phyloP scores from a whole-genome alignment of 495 filamentous ascomycete genomes.

The Jackrogersella multiformis region DNA sequence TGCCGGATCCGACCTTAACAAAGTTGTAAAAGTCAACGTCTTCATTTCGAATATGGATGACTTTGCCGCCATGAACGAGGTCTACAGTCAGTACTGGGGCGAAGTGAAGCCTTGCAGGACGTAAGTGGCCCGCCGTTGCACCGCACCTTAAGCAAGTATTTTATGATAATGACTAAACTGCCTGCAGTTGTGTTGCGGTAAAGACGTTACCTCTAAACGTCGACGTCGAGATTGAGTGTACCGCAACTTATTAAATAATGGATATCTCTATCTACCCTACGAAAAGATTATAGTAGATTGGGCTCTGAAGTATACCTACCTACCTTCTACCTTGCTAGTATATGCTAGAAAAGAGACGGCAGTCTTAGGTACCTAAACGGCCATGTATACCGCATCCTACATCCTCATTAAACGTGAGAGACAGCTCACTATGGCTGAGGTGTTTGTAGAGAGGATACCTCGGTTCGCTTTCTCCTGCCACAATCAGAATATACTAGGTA shows the following conservation, averaged over 20 bases:
- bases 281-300: neutral
- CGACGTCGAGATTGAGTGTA: constrained; percentile 81
- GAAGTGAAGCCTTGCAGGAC: constrained; percentile 69
- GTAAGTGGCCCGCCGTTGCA: constrained; percentile 17
- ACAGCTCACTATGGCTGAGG: too few species aligned
- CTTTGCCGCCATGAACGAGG: constrained; percentile 77
- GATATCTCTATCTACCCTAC: neutral
- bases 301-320: too few species aligned
- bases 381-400: too few species aligned
- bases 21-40: constrained; percentile 76
- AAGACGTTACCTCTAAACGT: constrained; percentile 79
- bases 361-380: neutral
- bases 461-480: neutral
- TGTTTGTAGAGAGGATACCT: too few species aligned
- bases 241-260: constrained; percentile 46
- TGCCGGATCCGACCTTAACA: constrained; percentile 67
- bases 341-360: neutral
- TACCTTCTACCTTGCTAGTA: too few species aligned
- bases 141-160: neutral
- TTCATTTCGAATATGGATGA: constrained; percentile 76
- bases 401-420: too few species aligned
- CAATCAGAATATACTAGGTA: neutral
- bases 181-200: constrained; percentile 74
- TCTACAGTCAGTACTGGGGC: constrained; percentile 78
- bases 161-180: constrained; percentile 48